Evolutionary conservation across 2,329 filamentous ascomycete species (phyloP).

Genomic region (Allantophomopsis cytisporea): DNA sequence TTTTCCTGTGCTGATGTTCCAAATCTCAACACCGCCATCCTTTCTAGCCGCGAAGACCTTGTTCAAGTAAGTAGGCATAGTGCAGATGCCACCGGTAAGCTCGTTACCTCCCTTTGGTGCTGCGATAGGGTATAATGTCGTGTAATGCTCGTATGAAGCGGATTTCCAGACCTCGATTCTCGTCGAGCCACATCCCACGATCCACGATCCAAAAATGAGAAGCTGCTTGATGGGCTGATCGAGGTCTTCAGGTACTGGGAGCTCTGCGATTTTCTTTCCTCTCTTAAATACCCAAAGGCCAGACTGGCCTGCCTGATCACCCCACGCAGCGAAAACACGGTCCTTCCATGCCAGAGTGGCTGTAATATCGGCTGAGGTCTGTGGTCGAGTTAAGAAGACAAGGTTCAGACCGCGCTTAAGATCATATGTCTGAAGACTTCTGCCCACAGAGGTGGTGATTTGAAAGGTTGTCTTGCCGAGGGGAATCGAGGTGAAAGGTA

Average conservation of each 20-base stretch:
- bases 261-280: conserved; percentile 68
- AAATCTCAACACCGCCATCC: conserved; percentile 89
- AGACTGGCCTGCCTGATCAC: conserved; percentile 37
- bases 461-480: conserved; percentile 93
- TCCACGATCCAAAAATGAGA: conserved; percentile 80
- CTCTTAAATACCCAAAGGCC: conserved; percentile 89
- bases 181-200: conserved; percentile 64
- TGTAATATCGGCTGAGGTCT: conserved; percentile 76
- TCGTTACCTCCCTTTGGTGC: conserved; percentile 44
- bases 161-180: conserved; percentile 86
- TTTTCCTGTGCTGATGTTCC: conserved; percentile 90
- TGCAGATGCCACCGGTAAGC: conserved; percentile 68
- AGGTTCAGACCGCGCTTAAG: conserved; percentile 80
- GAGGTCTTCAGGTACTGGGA: conserved; percentile 53
- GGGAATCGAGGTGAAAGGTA: conserved; percentile 81
- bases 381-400: conserved; percentile 83
- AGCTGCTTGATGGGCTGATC: conserved; percentile 64
- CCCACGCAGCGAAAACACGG: conserved; percentile 82
- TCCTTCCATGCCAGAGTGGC: conserved; percentile 82
- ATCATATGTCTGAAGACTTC: conserved; percentile 90
- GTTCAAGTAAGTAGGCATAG: conserved; percentile 90
- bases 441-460: conserved; percentile 88
- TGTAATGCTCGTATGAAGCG: conserved; percentile 75
- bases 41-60: conserved; percentile 83
- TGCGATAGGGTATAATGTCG: conserved; percentile 52